Percentiles rank a stretch among this genome's conserved stretches.
Conservation (phyloP, 169 alveolate genomes). For the Perkinsus olseni region DNA sequence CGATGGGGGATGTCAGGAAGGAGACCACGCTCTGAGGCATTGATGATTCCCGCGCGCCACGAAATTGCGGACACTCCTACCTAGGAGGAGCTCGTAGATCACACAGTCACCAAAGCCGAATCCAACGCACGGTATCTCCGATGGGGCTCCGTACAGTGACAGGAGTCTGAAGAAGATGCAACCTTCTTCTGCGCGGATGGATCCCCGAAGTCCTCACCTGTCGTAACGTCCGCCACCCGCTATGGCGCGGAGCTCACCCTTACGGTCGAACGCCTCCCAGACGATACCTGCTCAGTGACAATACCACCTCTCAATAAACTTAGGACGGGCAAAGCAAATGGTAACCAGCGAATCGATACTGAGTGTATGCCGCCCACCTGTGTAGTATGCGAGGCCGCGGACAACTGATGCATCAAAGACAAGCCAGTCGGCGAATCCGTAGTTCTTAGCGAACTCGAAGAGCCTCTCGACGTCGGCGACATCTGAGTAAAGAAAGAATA, state of each 20-base stretch:
- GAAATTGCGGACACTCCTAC: neutral
- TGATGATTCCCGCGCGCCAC: neutral
- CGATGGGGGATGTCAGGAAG: conserved; percentile 6
- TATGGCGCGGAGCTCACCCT: conserved; percentile 26
- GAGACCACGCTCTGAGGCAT: neutral
- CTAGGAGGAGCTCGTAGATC: conserved; percentile 27
- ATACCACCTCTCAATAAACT: neutral
- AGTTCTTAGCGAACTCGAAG: neutral
- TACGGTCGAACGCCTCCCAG: conserved; percentile 39
- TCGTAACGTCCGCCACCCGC: conserved; percentile 39
- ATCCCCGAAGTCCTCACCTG: neutral
- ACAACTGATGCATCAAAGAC: conserved; percentile 23
- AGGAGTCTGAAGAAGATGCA: neutral
- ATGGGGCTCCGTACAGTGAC: neutral
- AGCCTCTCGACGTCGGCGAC: neutral
- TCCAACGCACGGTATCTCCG: conserved; percentile 25
- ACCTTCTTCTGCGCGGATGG: neutral
- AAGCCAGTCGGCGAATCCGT: conserved; percentile 16
- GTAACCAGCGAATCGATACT: no score
- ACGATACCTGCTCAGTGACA: conserved; percentile 36
- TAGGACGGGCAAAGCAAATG: conserved; percentile 34
- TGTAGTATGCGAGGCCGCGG: conserved; percentile 43
- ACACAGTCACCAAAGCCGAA: conserved; percentile 51
- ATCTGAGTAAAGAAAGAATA: neutral
- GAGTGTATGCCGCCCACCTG: conserved; percentile 9